phyloP scores from a whole-genome alignment of 1,284 basidiomycete species.

The Earliella scabrosa region DNA sequence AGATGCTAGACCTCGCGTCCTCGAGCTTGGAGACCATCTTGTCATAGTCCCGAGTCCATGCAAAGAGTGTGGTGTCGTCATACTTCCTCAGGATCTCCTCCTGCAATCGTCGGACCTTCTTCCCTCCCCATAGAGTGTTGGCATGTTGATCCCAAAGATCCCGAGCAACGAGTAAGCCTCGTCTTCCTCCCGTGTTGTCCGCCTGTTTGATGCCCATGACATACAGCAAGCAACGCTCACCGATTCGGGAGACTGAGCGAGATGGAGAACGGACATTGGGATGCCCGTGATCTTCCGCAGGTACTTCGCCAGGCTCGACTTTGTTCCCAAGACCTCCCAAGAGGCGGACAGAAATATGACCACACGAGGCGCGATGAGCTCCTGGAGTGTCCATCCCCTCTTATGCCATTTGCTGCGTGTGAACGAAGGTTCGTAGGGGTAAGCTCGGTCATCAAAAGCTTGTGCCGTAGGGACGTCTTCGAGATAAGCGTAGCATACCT shows the following conservation, averaged over 20 bases:
- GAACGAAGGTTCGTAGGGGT: neutral
- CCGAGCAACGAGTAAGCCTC: neutral
- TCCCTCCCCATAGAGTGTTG: neutral
- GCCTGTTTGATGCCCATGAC: neutral
- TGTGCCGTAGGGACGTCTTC: neutral
- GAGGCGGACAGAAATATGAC: neutral
- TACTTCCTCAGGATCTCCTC: no score
- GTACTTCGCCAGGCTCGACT: neutral
- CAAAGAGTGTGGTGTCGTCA: no score
- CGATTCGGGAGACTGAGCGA: neutral
- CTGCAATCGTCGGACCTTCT: neutral
- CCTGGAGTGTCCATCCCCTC: no score
- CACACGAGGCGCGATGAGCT: slow-evolving; percentile 1
- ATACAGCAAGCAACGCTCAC: neutral
- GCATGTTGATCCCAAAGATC: neutral
- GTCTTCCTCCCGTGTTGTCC: neutral
- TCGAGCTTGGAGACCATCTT: no score
- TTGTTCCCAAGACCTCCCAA: neutral
- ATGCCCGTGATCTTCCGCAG: neutral
- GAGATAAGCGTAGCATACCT: slow-evolving; percentile 4
- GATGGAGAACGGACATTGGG: neutral
- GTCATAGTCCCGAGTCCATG: no score
- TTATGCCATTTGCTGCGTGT: neutral
- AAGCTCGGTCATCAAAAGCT: neutral
- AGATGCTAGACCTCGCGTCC: no score